Base-by-base conservation (phyloP, 2,329 filamentous ascomycete genomes). In the Cercospora sojina region DNA sequence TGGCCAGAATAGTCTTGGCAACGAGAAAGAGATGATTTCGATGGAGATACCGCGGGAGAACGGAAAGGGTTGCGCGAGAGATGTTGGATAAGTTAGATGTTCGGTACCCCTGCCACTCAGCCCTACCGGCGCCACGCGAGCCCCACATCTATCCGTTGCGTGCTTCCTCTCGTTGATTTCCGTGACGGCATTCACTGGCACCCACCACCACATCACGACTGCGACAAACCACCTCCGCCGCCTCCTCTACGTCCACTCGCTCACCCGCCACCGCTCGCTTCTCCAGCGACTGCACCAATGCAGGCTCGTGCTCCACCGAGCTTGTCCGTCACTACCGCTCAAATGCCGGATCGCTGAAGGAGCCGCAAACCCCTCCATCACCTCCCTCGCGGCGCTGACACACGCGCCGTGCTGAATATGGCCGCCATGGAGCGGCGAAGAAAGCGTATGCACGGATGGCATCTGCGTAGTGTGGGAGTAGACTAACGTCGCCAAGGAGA, bases 401-500 rank as follows among this genome's bases (percentile, higher is more conserved):
- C 67, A 68, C 69, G 70, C 73, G 69, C 65, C 66, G 65, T 53
- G 64, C 65, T 64, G 59, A 66, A 60, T n/a, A 73, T 72, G 69
- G 71, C 70, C 75, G 76, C 76, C 71, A 84, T 84, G 82, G 82
- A 84, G 76, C 78, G 82, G 76, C 78, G 79, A 66, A 80, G 81
- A 74, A 84, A 83, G 76, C 80, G 82, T 83, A 78, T 55, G 75
- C 25, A 13, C 51, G n/a, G 20, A 29, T 18, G 27, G 27, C 4
- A 13, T 10, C 3, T 16, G 43, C n/a, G 20, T 25, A 47, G 32
- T 32, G 59, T 63, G 23, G 57, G 53, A 35, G 61, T 65, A 3
- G 59, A 63, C 70, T 72, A 59, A 72, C 55, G 29, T 27, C 35
- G 25, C 25, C 16, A 77, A 97, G 93, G 92, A 83, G 91, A 97